Evolutionary conservation across 345 rosid genomes (phyloP).

Genomic region (Hirschfeldia incana): DNA sequence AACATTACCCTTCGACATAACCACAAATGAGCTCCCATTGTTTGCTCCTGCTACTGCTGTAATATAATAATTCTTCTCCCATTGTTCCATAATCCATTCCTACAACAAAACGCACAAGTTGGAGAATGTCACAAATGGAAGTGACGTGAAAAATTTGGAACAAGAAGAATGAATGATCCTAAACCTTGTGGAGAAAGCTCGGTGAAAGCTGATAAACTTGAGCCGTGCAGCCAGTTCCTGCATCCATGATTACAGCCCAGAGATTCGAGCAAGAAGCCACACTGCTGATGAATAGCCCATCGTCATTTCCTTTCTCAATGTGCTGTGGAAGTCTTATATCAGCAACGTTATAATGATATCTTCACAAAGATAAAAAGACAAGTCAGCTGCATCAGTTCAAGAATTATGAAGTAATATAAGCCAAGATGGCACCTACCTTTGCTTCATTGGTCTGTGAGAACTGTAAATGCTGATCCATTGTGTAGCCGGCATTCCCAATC

Average conservation of each 20-base stretch:
- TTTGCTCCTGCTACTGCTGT: conserved; percentile 87
- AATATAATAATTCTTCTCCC: conserved; percentile 96
- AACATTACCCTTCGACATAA: conserved; percentile 89
- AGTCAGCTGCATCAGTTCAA: conserved; percentile 23
- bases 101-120: conserved; percentile 31
- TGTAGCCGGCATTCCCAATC: conserved; percentile 98
- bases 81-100: conserved; percentile 99
- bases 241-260: conserved; percentile 99
- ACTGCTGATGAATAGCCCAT: conserved; percentile 88
- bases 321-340: conserved; percentile 90
- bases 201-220: conserved; percentile 91
- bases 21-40: conserved; percentile 90
- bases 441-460: conserved; percentile 97
- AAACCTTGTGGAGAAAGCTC: conserved; percentile 80
- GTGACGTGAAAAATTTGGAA: too few species aligned
- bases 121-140: too few species aligned
- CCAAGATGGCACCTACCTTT: conserved; percentile 51
- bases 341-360: conserved; percentile 97
- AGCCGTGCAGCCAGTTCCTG: conserved; percentile 78
- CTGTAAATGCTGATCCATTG: conserved; percentile 97
- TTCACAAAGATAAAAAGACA: conserved; percentile 33
- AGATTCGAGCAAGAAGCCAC: conserved; percentile 87
- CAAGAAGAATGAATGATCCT: background rate
- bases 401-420: conserved; percentile 7
- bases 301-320: conserved; percentile 90